Conservation (phyloP, 257 asterid species). For the Solanum virginianum region DNA sequence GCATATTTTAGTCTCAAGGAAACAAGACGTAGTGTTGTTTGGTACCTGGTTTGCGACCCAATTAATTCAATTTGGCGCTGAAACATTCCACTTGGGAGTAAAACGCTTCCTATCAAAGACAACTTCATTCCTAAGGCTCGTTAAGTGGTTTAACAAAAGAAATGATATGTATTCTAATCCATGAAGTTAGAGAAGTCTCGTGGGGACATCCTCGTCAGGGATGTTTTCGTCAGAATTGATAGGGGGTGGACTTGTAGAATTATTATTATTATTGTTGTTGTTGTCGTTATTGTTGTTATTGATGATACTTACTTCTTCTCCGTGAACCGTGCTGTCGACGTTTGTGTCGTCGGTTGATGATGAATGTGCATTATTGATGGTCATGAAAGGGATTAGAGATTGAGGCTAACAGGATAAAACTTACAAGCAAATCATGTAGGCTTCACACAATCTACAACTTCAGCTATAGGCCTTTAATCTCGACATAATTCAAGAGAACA, state of each 20-base stretch:
- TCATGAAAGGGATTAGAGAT: constrained; percentile 16
- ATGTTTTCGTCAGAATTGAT: background rate
- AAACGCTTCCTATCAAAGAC: background rate
- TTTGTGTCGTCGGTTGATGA: background rate
- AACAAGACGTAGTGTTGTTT: too few species aligned
- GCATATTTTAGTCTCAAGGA: too few species aligned
- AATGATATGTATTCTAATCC: too few species aligned
- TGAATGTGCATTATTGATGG: constrained; percentile 14
- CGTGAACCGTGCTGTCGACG: background rate
- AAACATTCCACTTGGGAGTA: background rate
- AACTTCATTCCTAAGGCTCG: background rate
- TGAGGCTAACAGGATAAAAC: constrained; percentile 4
- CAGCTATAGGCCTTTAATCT: background rate
- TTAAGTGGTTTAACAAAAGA: background rate
- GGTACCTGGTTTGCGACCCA: background rate
- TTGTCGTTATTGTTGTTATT: background rate
- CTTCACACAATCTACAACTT: background rate
- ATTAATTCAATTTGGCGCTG: background rate
- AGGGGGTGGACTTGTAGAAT: background rate
- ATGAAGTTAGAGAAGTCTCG: background rate
- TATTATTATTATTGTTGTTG: background rate
- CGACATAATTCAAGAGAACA: background rate
- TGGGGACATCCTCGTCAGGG: background rate
- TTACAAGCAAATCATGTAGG: background rate
- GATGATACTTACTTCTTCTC: background rate